Conservation (phyloP, 257 asterid genomes). For the Solanum arcanum region DNA sequence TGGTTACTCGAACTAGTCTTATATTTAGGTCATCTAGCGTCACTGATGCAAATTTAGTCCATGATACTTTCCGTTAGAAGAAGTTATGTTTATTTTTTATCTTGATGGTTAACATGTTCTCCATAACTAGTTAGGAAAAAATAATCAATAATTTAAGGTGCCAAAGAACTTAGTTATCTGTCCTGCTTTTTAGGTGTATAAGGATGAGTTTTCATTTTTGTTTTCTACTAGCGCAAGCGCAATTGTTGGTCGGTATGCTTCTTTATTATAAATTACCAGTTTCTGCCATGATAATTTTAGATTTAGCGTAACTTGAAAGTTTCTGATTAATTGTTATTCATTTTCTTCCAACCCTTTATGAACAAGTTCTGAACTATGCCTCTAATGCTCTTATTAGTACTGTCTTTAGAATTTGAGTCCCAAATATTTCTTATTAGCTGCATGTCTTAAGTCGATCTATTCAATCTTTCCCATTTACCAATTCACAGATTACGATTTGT, state of each 20-base stretch:
- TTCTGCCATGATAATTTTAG: not conserved
- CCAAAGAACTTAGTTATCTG: not conserved
- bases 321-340: not conserved
- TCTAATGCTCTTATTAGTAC: not conserved
- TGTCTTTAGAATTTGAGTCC: not conserved
- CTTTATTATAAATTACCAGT: not conserved
- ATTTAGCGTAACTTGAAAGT: not conserved
- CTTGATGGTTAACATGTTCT: not conserved
- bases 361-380: not conserved
- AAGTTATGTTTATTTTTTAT: not conserved
- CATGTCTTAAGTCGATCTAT: not conserved
- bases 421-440: not conserved
- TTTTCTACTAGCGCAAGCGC: not conserved
- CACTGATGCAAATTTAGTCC: not conserved
- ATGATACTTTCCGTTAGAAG: not conserved
- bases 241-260: not conserved
- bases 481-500: constrained; percentile 72
- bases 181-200: not conserved
- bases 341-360: not conserved
- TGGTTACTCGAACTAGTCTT: not conserved
- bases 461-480: constrained; percentile 2
- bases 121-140: not conserved
- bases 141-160: not conserved
- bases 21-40: not conserved
- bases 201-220: not conserved